phyloP scores from a whole-genome alignment of 192 early-diverging fungal species.

The Backusella liffmaniae region DNA sequence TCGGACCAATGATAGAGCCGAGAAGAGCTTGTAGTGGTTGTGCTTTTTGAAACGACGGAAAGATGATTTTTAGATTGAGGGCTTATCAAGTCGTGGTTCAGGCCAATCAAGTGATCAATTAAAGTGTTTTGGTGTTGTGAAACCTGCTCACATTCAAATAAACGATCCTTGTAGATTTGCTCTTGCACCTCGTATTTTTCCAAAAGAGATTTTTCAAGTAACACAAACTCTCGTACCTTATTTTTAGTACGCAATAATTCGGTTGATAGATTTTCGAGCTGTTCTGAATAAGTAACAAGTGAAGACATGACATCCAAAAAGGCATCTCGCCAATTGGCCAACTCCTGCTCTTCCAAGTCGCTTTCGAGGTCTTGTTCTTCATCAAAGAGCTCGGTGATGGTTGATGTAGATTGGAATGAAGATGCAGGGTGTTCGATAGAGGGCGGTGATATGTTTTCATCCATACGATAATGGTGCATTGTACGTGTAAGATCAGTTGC shows the following conservation, averaged over 20 bases:
- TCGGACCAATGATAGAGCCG: not conserved
- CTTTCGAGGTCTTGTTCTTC: not conserved
- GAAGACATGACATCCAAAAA: slow-evolving; percentile 24
- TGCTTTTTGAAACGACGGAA: not conserved
- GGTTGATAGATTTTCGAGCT: slow-evolving; percentile 25
- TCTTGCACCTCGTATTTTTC: slow-evolving; percentile 20
- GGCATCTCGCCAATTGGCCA: slow-evolving; percentile 5
- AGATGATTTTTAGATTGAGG: not conserved
- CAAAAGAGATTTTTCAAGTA: slow-evolving; percentile 13
- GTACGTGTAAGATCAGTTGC: not conserved
- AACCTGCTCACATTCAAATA: slow-evolving; percentile 18
- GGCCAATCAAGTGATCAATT: slow-evolving; percentile 11
- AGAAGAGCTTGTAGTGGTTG: not conserved
- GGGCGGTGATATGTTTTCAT: not conserved
- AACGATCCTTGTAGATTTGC: slow-evolving; percentile 15
- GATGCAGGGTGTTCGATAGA: not conserved
- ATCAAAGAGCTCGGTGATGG: not conserved
- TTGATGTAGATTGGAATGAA: not conserved
- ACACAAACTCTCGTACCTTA: slow-evolving; percentile 17
- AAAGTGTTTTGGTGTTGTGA: slow-evolving; percentile 13
- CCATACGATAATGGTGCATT: not conserved
- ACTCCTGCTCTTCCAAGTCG: not conserved
- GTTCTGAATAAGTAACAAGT: slow-evolving; percentile 24
- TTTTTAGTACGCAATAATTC: slow-evolving; percentile 15
- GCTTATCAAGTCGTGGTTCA: not conserved